These are phyloP conservation scores for Russula sp. DNA, from an alignment of 768 basidiomycete species.

Conservation along the genomic window DNA sequence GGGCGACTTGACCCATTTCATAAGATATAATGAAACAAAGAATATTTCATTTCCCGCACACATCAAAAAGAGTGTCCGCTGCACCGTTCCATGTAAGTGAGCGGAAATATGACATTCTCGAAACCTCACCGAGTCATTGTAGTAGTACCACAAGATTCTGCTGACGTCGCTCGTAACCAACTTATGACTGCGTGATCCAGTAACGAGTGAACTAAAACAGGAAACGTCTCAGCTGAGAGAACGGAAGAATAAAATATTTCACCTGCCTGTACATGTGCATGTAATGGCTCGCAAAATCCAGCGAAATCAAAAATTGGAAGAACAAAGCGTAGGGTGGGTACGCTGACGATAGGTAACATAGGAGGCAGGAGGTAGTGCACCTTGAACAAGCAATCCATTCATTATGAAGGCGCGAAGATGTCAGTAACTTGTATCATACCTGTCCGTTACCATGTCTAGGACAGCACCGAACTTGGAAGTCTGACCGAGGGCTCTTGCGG, in stretches of 20 bases:
- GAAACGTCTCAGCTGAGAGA: constrained; percentile 5
- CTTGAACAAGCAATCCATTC: constrained; percentile 33
- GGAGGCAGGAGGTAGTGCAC: constrained; percentile 91
- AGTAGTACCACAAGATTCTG: constrained; percentile 85
- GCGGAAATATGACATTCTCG: not conserved
- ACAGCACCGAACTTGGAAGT: constrained; percentile 97
- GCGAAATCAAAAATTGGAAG: constrained; percentile 93
- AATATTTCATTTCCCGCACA: constrained; percentile 96
- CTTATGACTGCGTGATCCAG: constrained; percentile 92
- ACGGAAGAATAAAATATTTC: not conserved
- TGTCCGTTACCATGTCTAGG: constrained; percentile 98
- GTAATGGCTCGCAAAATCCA: constrained; percentile 98
- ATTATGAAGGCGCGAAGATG: not conserved
- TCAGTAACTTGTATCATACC: constrained; percentile 44
- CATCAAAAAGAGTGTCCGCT: constrained; percentile 85
- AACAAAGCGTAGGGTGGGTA: constrained; percentile 79
- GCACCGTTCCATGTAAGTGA: not conserved
- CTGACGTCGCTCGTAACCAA: constrained; percentile 88
- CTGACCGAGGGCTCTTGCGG: constrained; percentile 81
- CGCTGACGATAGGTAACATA: constrained; percentile 87
- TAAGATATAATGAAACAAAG: constrained; percentile 91
- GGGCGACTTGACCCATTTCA: constrained; percentile 73
- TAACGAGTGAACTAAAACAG: constrained; percentile 76
- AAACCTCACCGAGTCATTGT: constrained; percentile 75
- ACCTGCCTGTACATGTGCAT: constrained; percentile 99